A percentile compares a stretch with the other conserved stretches of the same genome.
Conservation (phyloP, 2,329 filamentous ascomycete species). For the Talaromyces sp. region DNA sequence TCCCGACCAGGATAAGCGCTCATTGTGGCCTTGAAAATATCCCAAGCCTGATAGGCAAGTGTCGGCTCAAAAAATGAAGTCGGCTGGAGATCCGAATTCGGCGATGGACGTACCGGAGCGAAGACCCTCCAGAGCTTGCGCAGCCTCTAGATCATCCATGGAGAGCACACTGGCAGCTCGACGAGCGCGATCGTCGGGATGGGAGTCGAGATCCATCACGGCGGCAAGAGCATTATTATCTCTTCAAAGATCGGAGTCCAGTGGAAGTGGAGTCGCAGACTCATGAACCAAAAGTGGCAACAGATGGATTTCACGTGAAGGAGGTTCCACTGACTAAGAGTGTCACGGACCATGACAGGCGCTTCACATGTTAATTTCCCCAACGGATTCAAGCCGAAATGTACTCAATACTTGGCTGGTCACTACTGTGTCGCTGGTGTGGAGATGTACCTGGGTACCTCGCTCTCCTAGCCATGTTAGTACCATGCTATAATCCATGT, state of each 20-base stretch:
- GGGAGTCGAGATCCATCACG: slow-evolving; percentile 45
- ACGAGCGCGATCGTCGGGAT: slow-evolving; percentile 43
- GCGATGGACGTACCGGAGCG: slow-evolving; percentile 63
- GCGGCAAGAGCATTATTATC: slow-evolving; percentile 3
- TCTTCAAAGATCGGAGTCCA: background rate
- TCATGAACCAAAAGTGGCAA: slow-evolving; percentile 12
- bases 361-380: background rate
- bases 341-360: no score
- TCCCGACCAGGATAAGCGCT: background rate
- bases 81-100: background rate
- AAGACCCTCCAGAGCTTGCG: slow-evolving; percentile 74
- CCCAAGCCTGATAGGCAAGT: background rate
- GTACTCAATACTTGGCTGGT: no score
- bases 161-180: slow-evolving; percentile 51
- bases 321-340: background rate
- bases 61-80: background rate
- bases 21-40: background rate
- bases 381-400: background rate
- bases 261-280: background rate
- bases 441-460: no score
- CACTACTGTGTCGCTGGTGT: no score
- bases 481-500: no score
- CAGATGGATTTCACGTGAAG: slow-evolving; percentile 1
- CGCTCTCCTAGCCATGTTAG: no score
- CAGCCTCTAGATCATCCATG: slow-evolving; percentile 60